Percentiles rank a stretch among this genome's conserved stretches.
Conservation (phyloP, 2,329 filamentous ascomycete species). For the Hortaea sp. region DNA sequence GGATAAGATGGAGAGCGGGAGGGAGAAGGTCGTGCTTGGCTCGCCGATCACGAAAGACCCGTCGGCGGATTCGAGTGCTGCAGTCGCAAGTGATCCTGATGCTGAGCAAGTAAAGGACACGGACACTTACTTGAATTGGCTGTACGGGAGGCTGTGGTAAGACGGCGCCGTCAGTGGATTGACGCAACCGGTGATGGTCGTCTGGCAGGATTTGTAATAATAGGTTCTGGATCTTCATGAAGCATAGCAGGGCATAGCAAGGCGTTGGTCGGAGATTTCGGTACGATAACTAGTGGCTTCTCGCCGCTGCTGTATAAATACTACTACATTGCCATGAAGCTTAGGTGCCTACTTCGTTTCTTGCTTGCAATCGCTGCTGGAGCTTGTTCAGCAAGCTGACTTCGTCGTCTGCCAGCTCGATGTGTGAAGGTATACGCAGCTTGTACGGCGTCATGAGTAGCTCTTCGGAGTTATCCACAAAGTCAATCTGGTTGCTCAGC, state of each 20-base stretch:
- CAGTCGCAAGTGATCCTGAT: background rate
- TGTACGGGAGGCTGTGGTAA: conserved; percentile 7
- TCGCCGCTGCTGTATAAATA: too few relatives aligned
- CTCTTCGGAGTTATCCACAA: conserved; percentile 8
- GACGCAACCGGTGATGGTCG: background rate
- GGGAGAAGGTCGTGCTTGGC: conserved; percentile 28
- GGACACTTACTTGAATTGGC: conserved; percentile 22
- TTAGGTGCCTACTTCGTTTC: too few relatives aligned
- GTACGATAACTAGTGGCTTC: too few relatives aligned
- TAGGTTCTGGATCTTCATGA: background rate
- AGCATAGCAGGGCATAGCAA: background rate
- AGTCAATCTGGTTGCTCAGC: conserved; percentile 9
- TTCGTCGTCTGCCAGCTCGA: conserved; percentile 28
- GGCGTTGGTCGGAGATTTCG: background rate
- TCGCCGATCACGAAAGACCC: background rate
- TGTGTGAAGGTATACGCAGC: conserved; percentile 26
- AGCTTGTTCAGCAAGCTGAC: conserved; percentile 26
- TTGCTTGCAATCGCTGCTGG: conserved; percentile 20
- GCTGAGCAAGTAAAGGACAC: conserved; percentile 13
- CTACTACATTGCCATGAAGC: too few relatives aligned
- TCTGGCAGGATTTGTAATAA: background rate
- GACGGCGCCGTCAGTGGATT: background rate
- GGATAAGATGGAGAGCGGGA: conserved; percentile 44
- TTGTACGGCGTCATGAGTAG: conserved; percentile 24
- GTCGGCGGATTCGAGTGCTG: background rate